Evolutionary conservation across 176 grass and related monocot species (phyloP), one percentile per base, ranked within the genome.

Genomic region (Oryza meyeriana): DNA sequence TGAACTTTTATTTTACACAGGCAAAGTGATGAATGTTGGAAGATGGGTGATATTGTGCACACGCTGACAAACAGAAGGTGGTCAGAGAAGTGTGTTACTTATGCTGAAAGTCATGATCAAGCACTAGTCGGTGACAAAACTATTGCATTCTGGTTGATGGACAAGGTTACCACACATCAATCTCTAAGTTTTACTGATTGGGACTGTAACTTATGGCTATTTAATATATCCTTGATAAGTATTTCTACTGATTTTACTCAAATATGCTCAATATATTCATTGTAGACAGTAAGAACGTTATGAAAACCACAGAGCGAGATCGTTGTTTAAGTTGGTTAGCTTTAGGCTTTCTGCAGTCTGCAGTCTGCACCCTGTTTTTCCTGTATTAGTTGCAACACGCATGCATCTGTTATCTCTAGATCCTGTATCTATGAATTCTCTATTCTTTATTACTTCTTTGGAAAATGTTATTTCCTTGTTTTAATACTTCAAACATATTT

Each of bases 91-190:
- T 99, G 96, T 68, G 89, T 99, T 64, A 76, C 89, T 82, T 99
- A 99, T 82, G 93, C 93, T 81, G 96, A 99, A 86, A 99, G 96
- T 64, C 93, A 99, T 71, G 96, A 99, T 78, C 96, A 99, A 92
- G 96, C 96, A 34, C 77, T 99, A 72, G 96, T 99, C 79, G 96
- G 96, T 80, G 93, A 99, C 80, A 99, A 99, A 86, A 99, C 96
- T 27, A 91, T 95, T 68, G 96, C 96, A 79, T 99, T 99, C 73
- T 99, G 96, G 96, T 87, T 99, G 72, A 99, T 90, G 88, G 88
- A 90, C 47, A 90, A 90, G 88, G 87, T 86, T 59, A 70, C 7
- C 59, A 38, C 58, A 85, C 66, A 66, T 82, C 11, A 61, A 65
- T 67, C 77, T 71, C 66, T 81, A 78, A n/a, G 7, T 75, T 77